These are phyloP conservation scores for Raphanus raphanistrum DNA, from an alignment of 345 rosid species.

Conservation along the genomic window DNA sequence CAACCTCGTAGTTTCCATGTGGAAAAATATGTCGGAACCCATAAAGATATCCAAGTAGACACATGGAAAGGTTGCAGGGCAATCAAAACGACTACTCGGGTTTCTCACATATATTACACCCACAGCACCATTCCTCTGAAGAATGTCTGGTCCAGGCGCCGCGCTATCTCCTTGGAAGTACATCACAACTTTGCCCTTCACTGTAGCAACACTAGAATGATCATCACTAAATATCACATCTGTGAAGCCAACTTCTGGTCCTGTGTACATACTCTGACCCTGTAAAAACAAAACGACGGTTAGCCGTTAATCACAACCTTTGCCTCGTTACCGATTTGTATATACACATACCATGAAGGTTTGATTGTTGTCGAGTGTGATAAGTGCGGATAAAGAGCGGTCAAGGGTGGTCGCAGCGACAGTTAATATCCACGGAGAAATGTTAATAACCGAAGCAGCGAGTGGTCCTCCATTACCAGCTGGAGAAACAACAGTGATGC, in stretches of 20 bases:
- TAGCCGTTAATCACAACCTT: not conserved
- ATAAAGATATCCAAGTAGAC: not conserved
- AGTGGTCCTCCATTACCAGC: slow-evolving; percentile 40
- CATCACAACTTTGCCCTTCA: slow-evolving; percentile 19
- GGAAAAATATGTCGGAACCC: not conserved
- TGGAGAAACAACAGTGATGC: slow-evolving; percentile 39
- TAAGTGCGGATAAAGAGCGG: slow-evolving; percentile 40
- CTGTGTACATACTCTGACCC: slow-evolving; percentile 28
- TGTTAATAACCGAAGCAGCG: slow-evolving; percentile 39
- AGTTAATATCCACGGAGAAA: slow-evolving; percentile 53
- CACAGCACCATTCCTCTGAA: slow-evolving; percentile 6
- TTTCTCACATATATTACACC: slow-evolving; percentile 14
- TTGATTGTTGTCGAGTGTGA: slow-evolving; percentile 34
- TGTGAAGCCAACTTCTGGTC: slow-evolving; percentile 22
- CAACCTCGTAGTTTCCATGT: not conserved
- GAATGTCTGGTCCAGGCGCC: not conserved
- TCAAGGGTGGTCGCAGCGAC: slow-evolving; percentile 51
- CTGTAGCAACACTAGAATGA: not conserved
- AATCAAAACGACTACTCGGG: not conserved
- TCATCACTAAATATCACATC: not conserved
- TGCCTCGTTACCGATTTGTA: slow-evolving; percentile 2
- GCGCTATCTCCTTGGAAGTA: not conserved
- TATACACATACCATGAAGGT: slow-evolving; percentile 22
- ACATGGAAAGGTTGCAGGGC: slow-evolving; percentile 19
- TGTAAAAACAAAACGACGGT: not conserved